Evolutionary conservation across 116 monocot genomes (phyloP).

Genomic region (Trichopus zeylanicus): DNA sequence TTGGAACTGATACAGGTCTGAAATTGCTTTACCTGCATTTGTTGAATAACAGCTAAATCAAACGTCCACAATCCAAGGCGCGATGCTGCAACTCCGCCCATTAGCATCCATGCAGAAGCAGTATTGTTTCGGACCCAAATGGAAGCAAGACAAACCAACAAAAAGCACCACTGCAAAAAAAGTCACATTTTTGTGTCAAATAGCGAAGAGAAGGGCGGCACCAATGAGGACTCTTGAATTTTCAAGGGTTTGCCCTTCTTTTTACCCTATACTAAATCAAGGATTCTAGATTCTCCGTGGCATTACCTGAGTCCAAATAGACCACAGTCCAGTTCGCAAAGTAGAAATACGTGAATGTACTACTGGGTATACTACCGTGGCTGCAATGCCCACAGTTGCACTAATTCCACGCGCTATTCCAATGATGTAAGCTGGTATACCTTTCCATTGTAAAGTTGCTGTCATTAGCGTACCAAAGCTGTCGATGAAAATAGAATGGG

Average conservation of each 20-base stretch:
- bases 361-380: constrained; percentile 67
- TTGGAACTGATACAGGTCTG: background rate
- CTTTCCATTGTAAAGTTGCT: constrained; percentile 85
- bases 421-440: constrained; percentile 83
- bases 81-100: constrained; percentile 88
- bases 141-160: constrained; percentile 69
- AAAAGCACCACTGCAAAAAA: constrained; percentile 69
- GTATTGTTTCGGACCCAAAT: constrained; percentile 39
- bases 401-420: constrained; percentile 73
- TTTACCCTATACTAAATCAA: too few relatives aligned
- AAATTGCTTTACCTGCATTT: constrained; percentile 63
- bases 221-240: too few relatives aligned
- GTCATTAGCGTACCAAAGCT: constrained; percentile 96
- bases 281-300: too few relatives aligned
- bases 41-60: constrained; percentile 88
- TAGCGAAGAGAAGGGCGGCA: too few relatives aligned
- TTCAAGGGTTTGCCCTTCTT: too few relatives aligned
- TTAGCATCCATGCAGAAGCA: constrained; percentile 77
- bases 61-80: constrained; percentile 96
- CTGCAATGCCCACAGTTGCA: constrained; percentile 70
- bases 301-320: constrained; percentile 94
- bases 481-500: background rate
- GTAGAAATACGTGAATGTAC: constrained; percentile 66
- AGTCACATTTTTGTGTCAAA: too few relatives aligned
- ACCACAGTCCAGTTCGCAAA: constrained; percentile 79